Conservation (phyloP, 805 yeast species). For the Ogataea ganodermae region DNA sequence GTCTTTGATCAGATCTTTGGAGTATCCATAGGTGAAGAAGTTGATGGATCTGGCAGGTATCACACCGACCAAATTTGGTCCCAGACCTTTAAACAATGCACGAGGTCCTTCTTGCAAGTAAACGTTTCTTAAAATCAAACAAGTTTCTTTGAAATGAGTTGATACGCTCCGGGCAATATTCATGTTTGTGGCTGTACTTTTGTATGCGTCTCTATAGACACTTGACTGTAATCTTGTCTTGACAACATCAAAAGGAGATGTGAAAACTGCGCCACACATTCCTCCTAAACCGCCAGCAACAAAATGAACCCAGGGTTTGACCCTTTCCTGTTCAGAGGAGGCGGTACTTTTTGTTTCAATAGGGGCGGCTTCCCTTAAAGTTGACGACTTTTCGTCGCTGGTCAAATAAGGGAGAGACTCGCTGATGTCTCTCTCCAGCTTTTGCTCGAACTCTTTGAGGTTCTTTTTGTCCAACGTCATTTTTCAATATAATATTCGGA, state of each 20-base stretch:
- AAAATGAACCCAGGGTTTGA: conserved; percentile 72
- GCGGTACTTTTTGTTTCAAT: conserved; percentile 24
- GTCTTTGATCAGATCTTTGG: conserved; percentile 72
- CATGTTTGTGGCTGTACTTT: conserved; percentile 28
- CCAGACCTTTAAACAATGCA: conserved; percentile 91
- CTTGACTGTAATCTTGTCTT: conserved; percentile 94
- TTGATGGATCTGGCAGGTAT: conserved; percentile 97
- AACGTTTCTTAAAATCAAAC: conserved; percentile 66
- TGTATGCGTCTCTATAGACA: conserved; percentile 63
- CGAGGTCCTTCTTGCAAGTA: conserved; percentile 77
- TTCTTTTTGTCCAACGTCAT: conserved; percentile 14
- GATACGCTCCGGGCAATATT: conserved; percentile 37
- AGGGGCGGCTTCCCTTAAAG: conserved; percentile 36
- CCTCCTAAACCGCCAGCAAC: conserved; percentile 96
- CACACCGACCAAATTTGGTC: conserved; percentile 96
- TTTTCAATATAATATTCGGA: background rate
- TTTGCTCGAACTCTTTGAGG: conserved; percentile 20
- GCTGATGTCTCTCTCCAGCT: conserved; percentile 48
- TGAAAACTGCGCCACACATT: conserved; percentile 93
- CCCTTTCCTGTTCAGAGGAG: conserved; percentile 20
- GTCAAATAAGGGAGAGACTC: conserved; percentile 63
- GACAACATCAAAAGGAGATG: conserved; percentile 95
- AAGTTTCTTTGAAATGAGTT: conserved; percentile 82
- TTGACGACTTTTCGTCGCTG: conserved; percentile 73
- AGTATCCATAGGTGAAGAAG: conserved; percentile 94